Conservation (phyloP, 2,329 filamentous ascomycete genomes). For the Sarocladiaceae sp. region DNA sequence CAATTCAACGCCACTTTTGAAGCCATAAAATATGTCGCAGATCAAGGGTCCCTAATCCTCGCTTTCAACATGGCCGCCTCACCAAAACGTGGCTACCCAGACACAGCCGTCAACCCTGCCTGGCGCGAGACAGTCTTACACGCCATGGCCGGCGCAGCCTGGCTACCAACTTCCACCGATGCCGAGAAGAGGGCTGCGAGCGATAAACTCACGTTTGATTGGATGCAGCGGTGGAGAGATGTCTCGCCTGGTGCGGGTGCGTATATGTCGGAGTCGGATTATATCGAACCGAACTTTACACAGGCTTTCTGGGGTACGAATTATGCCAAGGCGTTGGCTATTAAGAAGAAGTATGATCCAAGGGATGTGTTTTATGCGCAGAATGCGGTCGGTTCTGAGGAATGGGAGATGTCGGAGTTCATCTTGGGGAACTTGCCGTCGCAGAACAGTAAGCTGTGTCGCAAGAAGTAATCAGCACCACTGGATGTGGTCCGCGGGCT, state of each 20-base stretch:
- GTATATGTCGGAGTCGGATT: slow-evolving; percentile 50
- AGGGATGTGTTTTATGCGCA: slow-evolving; percentile 42
- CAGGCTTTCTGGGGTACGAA: slow-evolving; percentile 43
- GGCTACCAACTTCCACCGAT: neutral
- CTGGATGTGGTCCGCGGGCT: too few relatives aligned
- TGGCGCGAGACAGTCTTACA: slow-evolving; percentile 37
- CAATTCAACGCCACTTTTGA: slow-evolving; percentile 29
- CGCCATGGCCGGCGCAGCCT: slow-evolving; percentile 23
- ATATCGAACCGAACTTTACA: slow-evolving; percentile 40
- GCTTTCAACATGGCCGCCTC: slow-evolving; percentile 34
- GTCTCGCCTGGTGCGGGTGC: slow-evolving; percentile 24
- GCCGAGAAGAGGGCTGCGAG: neutral
- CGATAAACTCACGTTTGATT: slow-evolving; percentile 18
- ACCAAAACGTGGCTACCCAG: slow-evolving; percentile 24
- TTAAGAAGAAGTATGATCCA: slow-evolving; percentile 47
- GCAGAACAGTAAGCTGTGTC: neutral
- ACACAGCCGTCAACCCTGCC: slow-evolving; percentile 40
- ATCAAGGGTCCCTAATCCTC: slow-evolving; percentile 35
- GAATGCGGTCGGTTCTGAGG: slow-evolving; percentile 36
- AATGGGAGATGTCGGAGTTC: neutral
- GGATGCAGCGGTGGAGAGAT: slow-evolving; percentile 25
- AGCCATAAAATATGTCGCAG: slow-evolving; percentile 32
- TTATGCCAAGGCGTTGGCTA: slow-evolving; percentile 32
- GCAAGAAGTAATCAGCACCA: too few relatives aligned
- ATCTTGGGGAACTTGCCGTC: neutral